A percentile compares a stretch with the other conserved stretches of the same genome.
These are phyloP conservation scores for Puccinia hordei DNA, from an alignment of 1,284 basidiomycete species.

Conservation along the genomic window DNA sequence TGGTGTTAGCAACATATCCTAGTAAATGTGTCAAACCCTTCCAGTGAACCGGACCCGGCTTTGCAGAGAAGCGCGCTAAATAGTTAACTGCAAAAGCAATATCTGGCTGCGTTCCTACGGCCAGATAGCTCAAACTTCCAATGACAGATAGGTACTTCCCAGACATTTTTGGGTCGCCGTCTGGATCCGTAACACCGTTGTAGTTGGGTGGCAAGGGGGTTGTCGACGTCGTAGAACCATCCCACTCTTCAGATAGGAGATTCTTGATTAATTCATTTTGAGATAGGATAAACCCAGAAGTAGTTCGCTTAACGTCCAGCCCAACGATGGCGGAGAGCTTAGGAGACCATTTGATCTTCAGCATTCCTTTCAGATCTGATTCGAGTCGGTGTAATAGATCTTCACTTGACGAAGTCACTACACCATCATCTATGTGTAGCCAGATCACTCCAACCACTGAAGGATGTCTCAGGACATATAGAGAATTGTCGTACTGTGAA, in stretches of 20 bases:
- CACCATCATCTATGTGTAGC: constrained; percentile 17
- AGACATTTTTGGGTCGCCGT: neutral
- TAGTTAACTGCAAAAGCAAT: constrained; percentile 20
- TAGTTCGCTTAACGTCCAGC: neutral
- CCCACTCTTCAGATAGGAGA: neutral
- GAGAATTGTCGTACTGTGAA: no score
- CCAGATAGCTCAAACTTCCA: constrained; percentile 11
- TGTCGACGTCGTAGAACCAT: neutral
- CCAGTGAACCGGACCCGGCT: constrained; percentile 6
- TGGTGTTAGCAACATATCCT: neutral
- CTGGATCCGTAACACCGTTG: neutral
- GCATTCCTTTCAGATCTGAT: neutral
- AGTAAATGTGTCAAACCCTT: neutral
- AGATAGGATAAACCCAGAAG: neutral
- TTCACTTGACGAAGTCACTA: neutral
- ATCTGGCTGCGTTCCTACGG: neutral
- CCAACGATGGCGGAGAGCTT: neutral
- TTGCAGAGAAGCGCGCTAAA: neutral
- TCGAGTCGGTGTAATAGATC: neutral
- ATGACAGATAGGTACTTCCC: neutral
- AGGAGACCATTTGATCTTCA: constrained; percentile 12
- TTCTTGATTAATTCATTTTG: neutral
- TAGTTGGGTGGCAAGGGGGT: constrained; percentile 4
- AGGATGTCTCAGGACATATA: neutral
- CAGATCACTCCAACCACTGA: neutral